Evolutionary conservation across 108 stramenopile genomes (phyloP).

Genomic region (Hondaea fermentalgiana): DNA sequence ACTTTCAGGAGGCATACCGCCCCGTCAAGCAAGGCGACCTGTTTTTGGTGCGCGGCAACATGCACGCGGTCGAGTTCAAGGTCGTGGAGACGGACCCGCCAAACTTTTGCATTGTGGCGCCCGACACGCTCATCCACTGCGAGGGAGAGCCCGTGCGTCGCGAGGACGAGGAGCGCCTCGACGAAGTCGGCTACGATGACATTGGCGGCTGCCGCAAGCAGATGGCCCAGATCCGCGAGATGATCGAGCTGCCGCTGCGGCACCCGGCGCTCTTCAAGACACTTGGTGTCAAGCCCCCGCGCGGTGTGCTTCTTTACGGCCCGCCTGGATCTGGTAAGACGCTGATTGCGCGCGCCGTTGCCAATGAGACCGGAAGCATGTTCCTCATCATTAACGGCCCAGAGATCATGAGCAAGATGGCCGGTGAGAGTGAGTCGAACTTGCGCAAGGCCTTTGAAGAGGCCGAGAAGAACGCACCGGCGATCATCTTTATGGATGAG

Average conservation of each 20-base stretch:
- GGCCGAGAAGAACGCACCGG: slow-evolving; percentile 97
- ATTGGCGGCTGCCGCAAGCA: slow-evolving; percentile 96
- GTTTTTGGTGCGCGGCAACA: slow-evolving; percentile 90
- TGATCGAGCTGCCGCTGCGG: slow-evolving; percentile 98
- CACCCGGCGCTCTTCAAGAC: slow-evolving; percentile 99
- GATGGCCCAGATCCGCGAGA: slow-evolving; percentile 98
- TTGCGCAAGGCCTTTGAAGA: slow-evolving; percentile 95
- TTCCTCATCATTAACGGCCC: slow-evolving; percentile 99
- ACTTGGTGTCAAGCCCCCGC: slow-evolving; percentile 97
- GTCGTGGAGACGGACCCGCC: slow-evolving; percentile 96
- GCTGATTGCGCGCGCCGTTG: slow-evolving; percentile 95
- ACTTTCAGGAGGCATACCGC: slow-evolving; percentile 98
- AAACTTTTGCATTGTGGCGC: slow-evolving; percentile 94
- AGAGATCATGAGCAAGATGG: slow-evolving; percentile 99
- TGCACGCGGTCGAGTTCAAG: slow-evolving; percentile 99
- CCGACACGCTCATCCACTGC: slow-evolving; percentile 98
- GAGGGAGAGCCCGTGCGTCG: slow-evolving; percentile 98
- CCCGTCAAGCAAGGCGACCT: slow-evolving; percentile 98
- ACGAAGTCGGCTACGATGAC: slow-evolving; percentile 99
- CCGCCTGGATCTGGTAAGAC: slow-evolving; percentile 98
- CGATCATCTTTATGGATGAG: slow-evolving; percentile 99
- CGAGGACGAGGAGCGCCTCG: slow-evolving; percentile 89
- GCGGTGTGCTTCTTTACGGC: slow-evolving; percentile 98
- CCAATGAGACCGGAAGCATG: slow-evolving; percentile 99
- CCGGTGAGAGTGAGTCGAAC: slow-evolving; percentile 95